phyloP scores from a whole-genome alignment of 768 basidiomycete species.

The Xerocomellus chrysenteron region DNA sequence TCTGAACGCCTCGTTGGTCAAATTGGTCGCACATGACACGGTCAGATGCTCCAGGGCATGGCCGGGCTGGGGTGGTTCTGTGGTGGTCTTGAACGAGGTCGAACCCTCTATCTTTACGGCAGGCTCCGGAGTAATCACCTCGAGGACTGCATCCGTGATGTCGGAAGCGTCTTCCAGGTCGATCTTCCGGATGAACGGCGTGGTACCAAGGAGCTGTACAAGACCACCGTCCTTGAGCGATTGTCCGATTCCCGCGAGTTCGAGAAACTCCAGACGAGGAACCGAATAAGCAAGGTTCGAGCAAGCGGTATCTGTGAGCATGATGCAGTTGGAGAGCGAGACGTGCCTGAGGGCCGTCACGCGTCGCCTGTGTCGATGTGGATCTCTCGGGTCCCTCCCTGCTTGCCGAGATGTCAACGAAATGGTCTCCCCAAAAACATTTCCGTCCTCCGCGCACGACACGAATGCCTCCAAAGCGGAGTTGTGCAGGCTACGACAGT shows the following conservation, averaged over 20 bases:
- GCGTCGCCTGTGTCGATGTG: slow-evolving; percentile 50
- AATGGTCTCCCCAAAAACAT: slow-evolving; percentile 39
- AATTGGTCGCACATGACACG: slow-evolving; percentile 61
- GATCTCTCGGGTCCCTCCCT: slow-evolving; percentile 57
- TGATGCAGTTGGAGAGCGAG: slow-evolving; percentile 63
- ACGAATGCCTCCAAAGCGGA: slow-evolving; percentile 75
- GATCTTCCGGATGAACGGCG: slow-evolving; percentile 67
- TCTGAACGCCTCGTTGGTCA: slow-evolving; percentile 65
- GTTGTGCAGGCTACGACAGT: slow-evolving; percentile 68
- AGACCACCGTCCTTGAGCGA: slow-evolving; percentile 75
- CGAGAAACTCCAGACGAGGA: slow-evolving; percentile 73
- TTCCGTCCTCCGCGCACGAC: slow-evolving; percentile 40
- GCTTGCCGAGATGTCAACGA: slow-evolving; percentile 60
- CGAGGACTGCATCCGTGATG: slow-evolving; percentile 72
- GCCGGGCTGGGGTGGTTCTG: slow-evolving; percentile 47
- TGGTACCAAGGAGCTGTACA: slow-evolving; percentile 63
- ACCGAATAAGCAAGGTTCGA: slow-evolving; percentile 68
- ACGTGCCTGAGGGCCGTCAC: slow-evolving; percentile 73
- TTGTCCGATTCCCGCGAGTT: slow-evolving; percentile 72
- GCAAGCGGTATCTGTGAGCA: slow-evolving; percentile 75
- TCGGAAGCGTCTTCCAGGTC: slow-evolving; percentile 85
- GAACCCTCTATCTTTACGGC: slow-evolving; percentile 3
- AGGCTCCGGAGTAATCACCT: slow-evolving; percentile 53
- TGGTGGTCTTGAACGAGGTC: slow-evolving; percentile 8
- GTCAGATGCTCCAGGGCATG: slow-evolving; percentile 70